Evolutionary conservation across 169 alveolate genomes (phyloP).

Genomic region (Plasmodium knowlesi): DNA sequence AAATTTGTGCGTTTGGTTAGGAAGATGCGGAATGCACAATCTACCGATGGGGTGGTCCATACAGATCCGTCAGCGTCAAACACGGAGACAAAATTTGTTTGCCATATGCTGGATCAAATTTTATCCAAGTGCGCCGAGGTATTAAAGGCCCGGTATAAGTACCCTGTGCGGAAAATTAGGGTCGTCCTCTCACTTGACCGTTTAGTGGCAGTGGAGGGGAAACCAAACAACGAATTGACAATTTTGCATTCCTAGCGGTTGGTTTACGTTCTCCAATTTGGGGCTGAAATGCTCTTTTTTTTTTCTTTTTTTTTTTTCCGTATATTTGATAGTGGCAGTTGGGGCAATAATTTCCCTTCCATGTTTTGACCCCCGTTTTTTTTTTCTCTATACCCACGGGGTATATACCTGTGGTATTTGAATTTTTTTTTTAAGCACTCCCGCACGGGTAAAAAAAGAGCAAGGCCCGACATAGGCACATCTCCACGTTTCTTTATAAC

Average conservation of each 20-base stretch:
- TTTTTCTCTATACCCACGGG: neutral
- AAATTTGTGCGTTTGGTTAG: slow-evolving; percentile 24
- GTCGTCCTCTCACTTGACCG: neutral
- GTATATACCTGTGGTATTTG: neutral
- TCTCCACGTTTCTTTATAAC: neutral
- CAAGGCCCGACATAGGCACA: neutral
- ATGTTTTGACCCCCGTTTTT: neutral
- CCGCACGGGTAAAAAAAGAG: neutral
- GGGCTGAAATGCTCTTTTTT: neutral
- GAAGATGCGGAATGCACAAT: neutral
- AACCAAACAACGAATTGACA: neutral
- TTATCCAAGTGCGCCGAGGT: slow-evolving; percentile 5
- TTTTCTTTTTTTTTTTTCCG: neutral
- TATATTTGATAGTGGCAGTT: neutral
- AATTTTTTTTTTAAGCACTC: too few species aligned
- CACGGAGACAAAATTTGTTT: slow-evolving; percentile 2
- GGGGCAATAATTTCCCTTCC: neutral
- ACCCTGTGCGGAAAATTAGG: slow-evolving; percentile 22
- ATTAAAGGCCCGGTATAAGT: slow-evolving; percentile 18
- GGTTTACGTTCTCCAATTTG: neutral
- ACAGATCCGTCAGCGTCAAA: neutral
- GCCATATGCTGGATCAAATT: slow-evolving; percentile 31
- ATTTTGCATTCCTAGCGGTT: neutral
- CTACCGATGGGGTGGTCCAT: neutral
- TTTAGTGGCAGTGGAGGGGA: neutral